phyloP scores from a whole-genome alignment of 2,329 filamentous ascomycete species.

The Neoarthrinium moseri region DNA sequence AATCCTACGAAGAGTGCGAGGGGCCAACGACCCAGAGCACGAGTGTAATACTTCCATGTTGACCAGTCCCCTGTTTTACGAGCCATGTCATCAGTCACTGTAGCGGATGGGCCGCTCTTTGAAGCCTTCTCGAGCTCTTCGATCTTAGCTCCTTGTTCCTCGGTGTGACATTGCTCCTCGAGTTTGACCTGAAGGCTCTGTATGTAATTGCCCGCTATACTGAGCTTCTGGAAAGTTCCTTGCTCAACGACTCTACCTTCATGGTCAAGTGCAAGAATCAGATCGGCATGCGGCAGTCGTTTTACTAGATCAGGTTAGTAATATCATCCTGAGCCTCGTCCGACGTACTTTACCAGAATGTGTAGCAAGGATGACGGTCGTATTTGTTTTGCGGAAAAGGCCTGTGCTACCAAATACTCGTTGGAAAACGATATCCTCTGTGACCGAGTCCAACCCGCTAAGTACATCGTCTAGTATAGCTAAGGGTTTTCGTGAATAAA shows the following conservation, averaged over 20 bases:
- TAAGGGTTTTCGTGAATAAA: slow-evolving; percentile 14
- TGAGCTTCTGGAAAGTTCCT: slow-evolving; percentile 30
- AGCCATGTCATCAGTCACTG: too few species aligned
- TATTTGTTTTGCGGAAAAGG: slow-evolving; percentile 4
- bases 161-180: slow-evolving; percentile 3
- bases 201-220: slow-evolving; percentile 29
- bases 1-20: slow-evolving; percentile 2
- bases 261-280: slow-evolving; percentile 28
- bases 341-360: slow-evolving; percentile 11
- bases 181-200: slow-evolving; percentile 24
- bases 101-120: too few species aligned
- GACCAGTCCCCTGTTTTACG: slow-evolving; percentile 9
- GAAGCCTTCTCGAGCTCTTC: too few species aligned
- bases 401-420: slow-evolving; percentile 8
- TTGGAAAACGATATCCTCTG: slow-evolving; percentile 5
- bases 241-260: slow-evolving; percentile 30
- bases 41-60: slow-evolving; percentile 11
- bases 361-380: slow-evolving; percentile 10
- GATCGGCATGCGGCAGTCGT: slow-evolving; percentile 30
- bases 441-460: slow-evolving; percentile 14
- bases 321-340: too few species aligned
- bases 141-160: too few species aligned
- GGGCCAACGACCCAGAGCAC: slow-evolving; percentile 1
- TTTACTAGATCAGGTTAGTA: too few species aligned
- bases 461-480: slow-evolving; percentile 17